Evolutionary conservation across 2,329 filamentous ascomycete genomes (phyloP), one percentile per base, ranked within the genome.

Genomic region (Sarocladiaceae sp.): DNA sequence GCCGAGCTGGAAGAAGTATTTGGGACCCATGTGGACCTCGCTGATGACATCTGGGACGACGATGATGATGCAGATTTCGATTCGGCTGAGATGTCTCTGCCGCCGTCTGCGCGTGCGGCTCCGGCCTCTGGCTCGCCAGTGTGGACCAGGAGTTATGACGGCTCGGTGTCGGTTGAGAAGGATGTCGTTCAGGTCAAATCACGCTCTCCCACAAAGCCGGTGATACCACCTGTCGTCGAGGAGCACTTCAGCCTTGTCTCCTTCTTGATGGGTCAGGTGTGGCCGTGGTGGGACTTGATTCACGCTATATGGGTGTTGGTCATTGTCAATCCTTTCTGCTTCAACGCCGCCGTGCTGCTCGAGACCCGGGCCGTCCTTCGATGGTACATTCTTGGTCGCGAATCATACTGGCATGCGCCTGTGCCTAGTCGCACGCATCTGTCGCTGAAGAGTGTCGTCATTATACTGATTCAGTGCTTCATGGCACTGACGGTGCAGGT

Each of bases 401-500:
- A 29, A 16, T 41, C 37, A 3, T 24, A 27, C 12, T 41, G 37
- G 37, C 5, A 19, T 4, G 19, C 34, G 11, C 34, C 34, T 39
- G 4, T 24, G 4, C 34, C 34, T 11, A 6, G 9, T 13, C 10
- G 20, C 11, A 12, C 24, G 24, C 20, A 20, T 18, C 16, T 47
- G 29, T 23, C 37, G 19, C 26, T 33, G 15, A 21, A 18, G 29
- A 47, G 44, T 26, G 33, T 47, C 10, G 7, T 32, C 11, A 20
- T 21, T 10, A n/a, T 52, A 4, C 5, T 48, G 24, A 6, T 46
- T 10, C 12, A 41, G n/a, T 41, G 37, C 23, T 29, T 41, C 37
- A 16, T 58, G 1, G 6, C 52, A 4, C 3, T 53, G 3, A 47
- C 45, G 15, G 7, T 53, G n/a, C 47, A 52, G 13, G 37, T 37